Base-by-base conservation (phyloP, 2,329 filamentous ascomycete genomes). In the Aureobasidium sp. region DNA sequence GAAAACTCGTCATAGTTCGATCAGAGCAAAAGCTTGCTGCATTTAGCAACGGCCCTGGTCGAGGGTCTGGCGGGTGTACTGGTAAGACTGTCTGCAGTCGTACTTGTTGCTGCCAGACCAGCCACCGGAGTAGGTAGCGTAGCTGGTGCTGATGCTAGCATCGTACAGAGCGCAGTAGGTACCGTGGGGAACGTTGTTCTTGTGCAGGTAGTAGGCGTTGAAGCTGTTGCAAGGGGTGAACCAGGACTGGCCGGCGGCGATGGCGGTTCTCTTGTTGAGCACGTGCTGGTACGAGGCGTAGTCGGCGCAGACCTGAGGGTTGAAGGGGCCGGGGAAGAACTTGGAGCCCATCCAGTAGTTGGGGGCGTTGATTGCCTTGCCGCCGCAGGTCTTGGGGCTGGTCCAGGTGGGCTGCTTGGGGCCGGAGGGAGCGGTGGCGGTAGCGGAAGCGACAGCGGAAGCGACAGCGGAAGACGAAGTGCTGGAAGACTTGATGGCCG, bases 251-350 rank as follows among this genome's bases (percentile, higher is more conserved):
- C 63, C 60, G 27, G 58, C 57, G 21, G 35, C 40, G 47, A 61
- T 53, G 38, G 61, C 61, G 29, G 42, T 58, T 35, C 40, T 60
- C 60, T 62, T 62, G 47, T 63, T 65, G 63, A 51, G 60, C 11
- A 58, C 40, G 61, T 61, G 66, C 54, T 68, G 66, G 37, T 65
- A 63, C 15, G 60, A 61, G 37, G 67, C 67, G 58, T 67, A 68
- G 29, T 63, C 63, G 15, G 62, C 64, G 62, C 68, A 69, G 35
- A 68, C 55, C 15, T 45, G 40, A 3, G 66, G 62, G 59, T 68
- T 65, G 57, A 64, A 69, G 15, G 67, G 64, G 19, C 67, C 68
- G 21, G 67, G 60, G 62, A 68, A 67, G 61, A 66, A 69, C 31
- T 68, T 63, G 43, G 61, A 62, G 25, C 64, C 65, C 53, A 63